A percentile compares a stretch with the other conserved stretches of the same genome.
Conservation (phyloP, 768 basidiomycete genomes). For the Porphyrellus cyaneotinctus region DNA sequence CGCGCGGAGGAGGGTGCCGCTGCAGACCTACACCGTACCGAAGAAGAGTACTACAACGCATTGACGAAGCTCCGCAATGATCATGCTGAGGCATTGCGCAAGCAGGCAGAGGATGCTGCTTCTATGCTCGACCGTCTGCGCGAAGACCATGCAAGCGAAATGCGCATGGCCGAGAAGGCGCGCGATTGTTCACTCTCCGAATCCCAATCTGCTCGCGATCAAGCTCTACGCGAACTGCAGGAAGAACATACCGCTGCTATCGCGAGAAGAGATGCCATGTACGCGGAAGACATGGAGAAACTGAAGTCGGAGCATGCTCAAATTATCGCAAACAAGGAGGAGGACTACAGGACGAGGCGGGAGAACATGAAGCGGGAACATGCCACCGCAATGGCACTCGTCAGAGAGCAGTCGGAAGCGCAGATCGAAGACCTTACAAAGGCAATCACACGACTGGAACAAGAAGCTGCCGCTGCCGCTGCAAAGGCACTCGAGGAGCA, state of each 20-base stretch:
- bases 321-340: conserved; percentile 50
- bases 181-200: conserved; percentile 71
- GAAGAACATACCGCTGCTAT: conserved; percentile 69
- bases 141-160: conserved; percentile 70
- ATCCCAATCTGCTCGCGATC: conserved; percentile 62
- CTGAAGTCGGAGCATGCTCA: conserved; percentile 62
- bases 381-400: conserved; percentile 26
- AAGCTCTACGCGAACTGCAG: conserved; percentile 61
- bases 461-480: conserved; percentile 39
- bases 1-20: conserved; percentile 58
- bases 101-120: conserved; percentile 54
- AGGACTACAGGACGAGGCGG: conserved; percentile 46
- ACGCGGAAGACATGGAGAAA: conserved; percentile 60
- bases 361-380: conserved; percentile 36
- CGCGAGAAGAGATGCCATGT: conserved; percentile 59
- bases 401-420: conserved; percentile 34
- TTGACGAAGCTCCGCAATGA: conserved; percentile 72
- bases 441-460: conserved; percentile 46
- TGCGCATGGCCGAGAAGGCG: conserved; percentile 72
- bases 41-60: conserved; percentile 79
- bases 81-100: conserved; percentile 62
- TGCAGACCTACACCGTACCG: conserved; percentile 58
- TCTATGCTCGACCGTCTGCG: conserved; percentile 65
- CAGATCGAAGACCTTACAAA: conserved; percentile 62
- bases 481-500: conserved; percentile 42